Evolutionary conservation across 768 basidiomycete species (phyloP), one percentile per base, ranked within the genome.

Genomic region (Podaxis sp.): DNA sequence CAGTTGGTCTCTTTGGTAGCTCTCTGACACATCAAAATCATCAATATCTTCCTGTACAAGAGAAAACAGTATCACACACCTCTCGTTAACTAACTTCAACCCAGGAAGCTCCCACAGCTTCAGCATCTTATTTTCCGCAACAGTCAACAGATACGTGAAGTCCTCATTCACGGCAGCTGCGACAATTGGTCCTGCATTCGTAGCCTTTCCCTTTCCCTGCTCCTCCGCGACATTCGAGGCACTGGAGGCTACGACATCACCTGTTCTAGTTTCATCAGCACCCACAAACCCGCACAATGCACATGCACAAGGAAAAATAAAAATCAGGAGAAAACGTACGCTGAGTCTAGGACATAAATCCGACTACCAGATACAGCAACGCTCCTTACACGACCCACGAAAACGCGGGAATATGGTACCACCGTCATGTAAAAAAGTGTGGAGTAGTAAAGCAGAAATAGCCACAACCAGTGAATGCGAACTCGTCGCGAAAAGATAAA

Each of bases 1-100:
- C 79, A 0, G 93, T 95, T 0, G 93, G 87, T 63, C 89, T 88
- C 76, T 98, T 98, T 0, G 91, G 87, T 2, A 96, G 79, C 64
- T 92, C 88, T 52, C 96, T 95, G 44, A 8, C 13, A 7, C 5
- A 42, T 28, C 19, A 17, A 19, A 5, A 17, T 33, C 30, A 52
- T 26, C 26, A 38, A 17, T 9, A 15, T 17, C 56, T 44, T 46
- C 17, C 24, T 52, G 42, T 33, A 9, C 33, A 33, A 11, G 22
- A 30, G 40, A 42, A 52, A 49, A 11, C 5, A 6, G 39, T 56
- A 26, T 30, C 46, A 65, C 80, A 48, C 61, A 91, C 92, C 93
- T 80, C 63, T 84, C 78, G 70, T 82, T 92, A 52, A 87, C 65
- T 9, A 89, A 71, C 63, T 79, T 76, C 65, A 91, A 71, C 0